A percentile compares a stretch with the other conserved stretches of the same genome.
These are phyloP conservation scores for Fusarium oligoseptatum DNA, from an alignment of 2,329 filamentous ascomycete species.

Conservation along the genomic window DNA sequence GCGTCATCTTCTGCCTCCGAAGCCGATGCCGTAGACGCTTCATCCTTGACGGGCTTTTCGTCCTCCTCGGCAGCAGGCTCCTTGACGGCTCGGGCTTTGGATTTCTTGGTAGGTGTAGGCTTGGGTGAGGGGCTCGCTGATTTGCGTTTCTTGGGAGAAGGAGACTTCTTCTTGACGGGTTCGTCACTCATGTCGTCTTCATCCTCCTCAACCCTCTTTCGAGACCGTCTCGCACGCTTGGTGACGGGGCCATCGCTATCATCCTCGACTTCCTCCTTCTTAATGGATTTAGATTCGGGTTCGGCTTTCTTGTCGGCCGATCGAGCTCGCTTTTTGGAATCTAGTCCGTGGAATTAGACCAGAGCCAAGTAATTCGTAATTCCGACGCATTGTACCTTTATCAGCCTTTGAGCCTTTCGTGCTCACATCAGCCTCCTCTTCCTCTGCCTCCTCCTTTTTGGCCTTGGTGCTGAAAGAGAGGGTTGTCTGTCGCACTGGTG, in stretches of 20 bases:
- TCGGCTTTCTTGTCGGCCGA: slow-evolving; percentile 25
- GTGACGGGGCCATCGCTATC: slow-evolving; percentile 71
- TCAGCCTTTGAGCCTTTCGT: slow-evolving; percentile 55
- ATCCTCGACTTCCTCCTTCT: slow-evolving; percentile 59
- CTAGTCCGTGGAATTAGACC: slow-evolving; percentile 43
- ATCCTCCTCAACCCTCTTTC: slow-evolving; percentile 62
- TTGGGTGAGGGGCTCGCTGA: slow-evolving; percentile 42
- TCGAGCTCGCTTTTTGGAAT: slow-evolving; percentile 62
- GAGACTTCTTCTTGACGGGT: slow-evolving; percentile 37
- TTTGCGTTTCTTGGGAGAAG: slow-evolving; percentile 35
- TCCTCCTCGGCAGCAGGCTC: slow-evolving; percentile 25
- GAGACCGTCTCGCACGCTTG: slow-evolving; percentile 67
- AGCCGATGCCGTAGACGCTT: slow-evolving; percentile 49
- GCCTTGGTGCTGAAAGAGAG: slow-evolving; percentile 78
- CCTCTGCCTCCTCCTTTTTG: slow-evolving; percentile 53
- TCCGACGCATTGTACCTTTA: slow-evolving; percentile 49
- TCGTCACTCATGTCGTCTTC: slow-evolving; percentile 57
- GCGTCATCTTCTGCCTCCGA: slow-evolving; percentile 62
- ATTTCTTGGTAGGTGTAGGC: slow-evolving; percentile 38
- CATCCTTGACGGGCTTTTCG: slow-evolving; percentile 47
- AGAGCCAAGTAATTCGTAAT: slow-evolving; percentile 9
- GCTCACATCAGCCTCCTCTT: slow-evolving; percentile 46
- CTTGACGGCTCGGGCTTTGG: slow-evolving; percentile 31
- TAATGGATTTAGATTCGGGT: slow-evolving; percentile 38
- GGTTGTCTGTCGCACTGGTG: slow-evolving; percentile 80